Percentiles rank a stretch among this genome's conserved stretches.
Evolutionary conservation across 768 basidiomycete species (phyloP).

Genomic region (Tephrocybe sp.): DNA sequence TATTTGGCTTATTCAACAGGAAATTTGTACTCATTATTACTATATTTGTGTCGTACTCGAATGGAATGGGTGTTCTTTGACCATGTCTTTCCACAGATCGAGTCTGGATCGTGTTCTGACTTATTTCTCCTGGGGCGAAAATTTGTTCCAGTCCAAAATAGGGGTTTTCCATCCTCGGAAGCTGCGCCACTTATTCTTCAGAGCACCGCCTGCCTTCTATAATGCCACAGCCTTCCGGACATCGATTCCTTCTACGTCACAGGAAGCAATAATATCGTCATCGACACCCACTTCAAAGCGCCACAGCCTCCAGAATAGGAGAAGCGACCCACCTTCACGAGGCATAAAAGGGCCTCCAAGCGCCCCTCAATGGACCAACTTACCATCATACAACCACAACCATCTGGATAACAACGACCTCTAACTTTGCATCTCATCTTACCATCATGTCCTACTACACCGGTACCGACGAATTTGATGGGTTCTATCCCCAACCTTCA

Average conservation of each 20-base stretch:
- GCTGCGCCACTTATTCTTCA: too few species aligned
- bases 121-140: background rate
- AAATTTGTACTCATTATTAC: background rate
- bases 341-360: slow-evolving; percentile 3
- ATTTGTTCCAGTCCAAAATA: background rate
- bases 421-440: background rate
- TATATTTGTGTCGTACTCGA: background rate
- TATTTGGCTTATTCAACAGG: background rate
- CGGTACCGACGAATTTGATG: background rate
- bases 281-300: background rate
- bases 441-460: background rate
- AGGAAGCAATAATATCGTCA: background rate
- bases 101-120: background rate
- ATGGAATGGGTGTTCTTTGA: background rate
- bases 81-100: background rate
- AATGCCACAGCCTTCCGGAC: slow-evolving; percentile 2
- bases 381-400: background rate
- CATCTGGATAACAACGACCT: background rate
- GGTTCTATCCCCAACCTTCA: background rate
- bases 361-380: background rate
- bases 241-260: background rate
- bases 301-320: slow-evolving; percentile 10
- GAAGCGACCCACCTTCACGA: slow-evolving; percentile 5
- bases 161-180: background rate
- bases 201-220: background rate